Base-by-base conservation (phyloP, 1,284 basidiomycete genomes). In the Amylostereum areolatum region DNA sequence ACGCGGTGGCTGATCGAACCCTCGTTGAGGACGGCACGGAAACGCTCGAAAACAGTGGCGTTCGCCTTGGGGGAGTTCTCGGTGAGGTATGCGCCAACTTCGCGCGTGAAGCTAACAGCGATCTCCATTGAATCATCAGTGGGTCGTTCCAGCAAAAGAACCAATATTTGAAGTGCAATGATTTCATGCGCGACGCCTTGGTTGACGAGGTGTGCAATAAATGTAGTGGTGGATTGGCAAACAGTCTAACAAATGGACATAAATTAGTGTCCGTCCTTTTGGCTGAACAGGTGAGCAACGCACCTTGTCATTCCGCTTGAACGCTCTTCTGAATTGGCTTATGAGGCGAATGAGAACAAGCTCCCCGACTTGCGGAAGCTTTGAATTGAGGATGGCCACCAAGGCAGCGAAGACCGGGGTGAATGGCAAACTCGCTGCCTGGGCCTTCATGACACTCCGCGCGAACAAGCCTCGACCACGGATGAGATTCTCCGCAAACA, bases 81-180 rank as follows among this genome's bases (percentile, higher is more conserved):
- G 0, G 85, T 75, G 4, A 99, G 81, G 75, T 93, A 98, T 0
- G 94, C 88, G 50, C 97, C 97, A 39, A 97, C 93, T 75, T 99
- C 96, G 32, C 94, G 88, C 76, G 92, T 97, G 69, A 99, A 96
- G 5, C 92, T 91, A 41, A 98, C 95, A 1, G 96, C 95, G 57
- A 99, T 94, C 72, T 99, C 96, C 58, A 99, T 96, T 3, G 92
- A 93, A 68, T 98, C 97, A 62, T 98, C 95, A 0, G 97, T 97
- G 0, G 97, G 96, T 24, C 90, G 85, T 63, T 97, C 94, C 12
- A 99, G 84, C 10, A 98, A 81, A 11, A 99, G 80, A 28, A 98
- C 84, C 30, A 99, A 85, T 55, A 98, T 94, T 70, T 98, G 89
- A 11, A 99, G 85, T 0, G 94, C 93, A 47, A 98, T 83, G 48